Conservation (phyloP, 345 rosid species). For the Turritis glabra region DNA sequence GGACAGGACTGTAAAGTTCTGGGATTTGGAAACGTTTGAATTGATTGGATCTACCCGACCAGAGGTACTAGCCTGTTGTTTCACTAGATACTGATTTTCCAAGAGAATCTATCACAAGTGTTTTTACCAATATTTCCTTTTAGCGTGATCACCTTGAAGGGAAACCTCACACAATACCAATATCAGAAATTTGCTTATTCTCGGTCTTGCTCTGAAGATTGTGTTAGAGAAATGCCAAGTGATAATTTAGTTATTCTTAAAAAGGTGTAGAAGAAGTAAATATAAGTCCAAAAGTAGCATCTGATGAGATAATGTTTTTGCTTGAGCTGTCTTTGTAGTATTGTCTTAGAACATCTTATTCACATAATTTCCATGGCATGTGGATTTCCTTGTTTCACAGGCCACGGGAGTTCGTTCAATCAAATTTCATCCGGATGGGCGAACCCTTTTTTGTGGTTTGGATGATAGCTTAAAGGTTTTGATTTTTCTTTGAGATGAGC, state of each 20-base stretch:
- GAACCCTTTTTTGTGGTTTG: constrained; percentile 85
- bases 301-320: background rate
- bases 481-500: constrained; percentile 10
- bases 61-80: constrained; percentile 60
- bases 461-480: constrained; percentile 89
- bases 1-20: constrained; percentile 91
- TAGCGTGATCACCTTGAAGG: constrained; percentile 1
- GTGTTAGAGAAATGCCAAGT: background rate
- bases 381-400: constrained; percentile 46
- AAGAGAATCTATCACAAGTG: background rate
- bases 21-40: constrained; percentile 99
- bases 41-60: constrained; percentile 91
- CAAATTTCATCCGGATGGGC: constrained; percentile 89
- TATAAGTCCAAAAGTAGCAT: background rate
- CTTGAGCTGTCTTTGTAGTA: constrained; percentile 1
- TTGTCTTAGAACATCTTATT: background rate
- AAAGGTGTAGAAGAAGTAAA: background rate
- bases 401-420: constrained; percentile 71
- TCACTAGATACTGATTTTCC: constrained; percentile 11
- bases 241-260: background rate
- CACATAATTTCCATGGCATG: background rate
- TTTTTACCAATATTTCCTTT: background rate
- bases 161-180: background rate
- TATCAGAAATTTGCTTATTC: constrained; percentile 7
- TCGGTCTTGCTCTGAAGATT: background rate